Evolutionary conservation across 2,329 filamentous ascomycete species (phyloP).

Genomic region (Cordyceps cicadae): DNA sequence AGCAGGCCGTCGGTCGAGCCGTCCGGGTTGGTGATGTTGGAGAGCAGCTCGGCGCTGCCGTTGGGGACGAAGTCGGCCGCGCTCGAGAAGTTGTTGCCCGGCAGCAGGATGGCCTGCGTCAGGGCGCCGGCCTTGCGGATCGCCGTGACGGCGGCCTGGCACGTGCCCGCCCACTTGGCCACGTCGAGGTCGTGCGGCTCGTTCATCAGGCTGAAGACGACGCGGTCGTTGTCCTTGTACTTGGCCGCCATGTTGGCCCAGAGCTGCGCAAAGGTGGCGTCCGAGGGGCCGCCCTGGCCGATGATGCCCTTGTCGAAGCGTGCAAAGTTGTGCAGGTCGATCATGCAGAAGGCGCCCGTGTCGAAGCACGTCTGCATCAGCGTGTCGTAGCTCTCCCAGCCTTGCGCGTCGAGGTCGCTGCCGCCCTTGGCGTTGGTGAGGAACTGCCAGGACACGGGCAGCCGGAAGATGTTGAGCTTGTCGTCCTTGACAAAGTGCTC

Average conservation of each 20-base stretch:
- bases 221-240: conserved; percentile 44
- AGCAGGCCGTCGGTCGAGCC: conserved; percentile 47
- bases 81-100: conserved; percentile 52
- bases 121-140: conserved; percentile 58
- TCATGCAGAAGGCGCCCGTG: conserved; percentile 49
- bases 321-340: conserved; percentile 52
- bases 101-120: conserved; percentile 54
- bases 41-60: conserved; percentile 43
- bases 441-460: conserved; percentile 45
- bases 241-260: conserved; percentile 52
- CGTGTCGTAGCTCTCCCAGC: conserved; percentile 44
- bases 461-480: conserved; percentile 45
- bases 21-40: conserved; percentile 49
- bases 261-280: conserved; percentile 48
- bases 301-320: conserved; percentile 55
- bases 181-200: conserved; percentile 56
- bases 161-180: conserved; percentile 48
- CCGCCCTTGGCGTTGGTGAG: conserved; percentile 46
- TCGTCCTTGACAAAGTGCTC: conserved; percentile 45
- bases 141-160: conserved; percentile 55
- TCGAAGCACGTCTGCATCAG: conserved; percentile 48
- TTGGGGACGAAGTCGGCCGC: conserved; percentile 39
- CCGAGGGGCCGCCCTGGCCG: conserved; percentile 55
- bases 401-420: conserved; percentile 37
- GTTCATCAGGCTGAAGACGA: conserved; percentile 63